Evolutionary conservation across 208 protist genomes (phyloP), one percentile per base, ranked within the genome.

Genomic region (Porcisia hertigi): DNA sequence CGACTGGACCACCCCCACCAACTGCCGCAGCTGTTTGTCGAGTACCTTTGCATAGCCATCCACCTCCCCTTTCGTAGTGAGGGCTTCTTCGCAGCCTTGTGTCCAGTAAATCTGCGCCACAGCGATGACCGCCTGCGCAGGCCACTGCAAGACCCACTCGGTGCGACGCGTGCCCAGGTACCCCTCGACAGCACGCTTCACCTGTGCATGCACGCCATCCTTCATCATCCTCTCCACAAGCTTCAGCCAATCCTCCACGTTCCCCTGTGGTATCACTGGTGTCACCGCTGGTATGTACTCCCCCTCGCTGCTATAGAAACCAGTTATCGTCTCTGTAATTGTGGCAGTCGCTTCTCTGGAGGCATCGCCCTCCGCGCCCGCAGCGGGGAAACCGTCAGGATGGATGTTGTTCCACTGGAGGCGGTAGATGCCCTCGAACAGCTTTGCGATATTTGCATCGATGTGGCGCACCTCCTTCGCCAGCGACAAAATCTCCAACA

Each of bases 171-270:
- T 93, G 25, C 75, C 59, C 20, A 88, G 76, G 84, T 98, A 97
- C 67, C 75, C 83, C 63, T 80, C 81, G 62, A 90, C 92, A 8
- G 92, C 73, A 18, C 80, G 80, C 73, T 85, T 76, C 71, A 97
- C 78, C 79, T 97, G 92, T 4, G 92, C 82, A 84, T 94, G 88
- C 69, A 98, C 92, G 45, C 89, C 83, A 57, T 81, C 84, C 83
- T 97, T 97, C 97, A 99, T 99, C 86, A 98, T 93, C 52, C 70
- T 77, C 83, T 99, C 97, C 43, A 99, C 91, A n/a, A 88, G 84
- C 41, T 89, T 85, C 75, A 99, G 90, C 98, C 98, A 99, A 14
- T 93, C 69, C 86, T 99, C 98, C 41, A 99, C 97, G 86, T 97
- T 97, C 53, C 96, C 96, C 66, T 98, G 95, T 34, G 98, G 97